Percentiles rank a stretch among this genome's conserved stretches.
Conservation (phyloP, 129 eudicot genomes). For the Deinandra increscens region DNA sequence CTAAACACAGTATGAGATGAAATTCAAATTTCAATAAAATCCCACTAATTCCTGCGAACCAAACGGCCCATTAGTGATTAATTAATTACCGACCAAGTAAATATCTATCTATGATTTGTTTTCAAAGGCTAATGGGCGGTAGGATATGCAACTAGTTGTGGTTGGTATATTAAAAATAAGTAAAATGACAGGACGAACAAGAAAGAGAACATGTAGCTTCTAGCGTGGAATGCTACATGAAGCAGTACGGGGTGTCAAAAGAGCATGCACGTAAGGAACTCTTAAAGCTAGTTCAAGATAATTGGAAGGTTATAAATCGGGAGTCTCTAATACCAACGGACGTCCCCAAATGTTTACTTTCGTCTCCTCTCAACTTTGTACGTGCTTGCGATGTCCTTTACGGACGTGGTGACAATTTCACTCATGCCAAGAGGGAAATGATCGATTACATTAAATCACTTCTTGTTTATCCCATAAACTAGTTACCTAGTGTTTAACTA, state of each 20-base stretch:
- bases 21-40: no score
- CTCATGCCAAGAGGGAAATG: slow-evolving; percentile 22
- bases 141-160: no score
- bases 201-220: slow-evolving; percentile 35
- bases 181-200: slow-evolving; percentile 42
- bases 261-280: slow-evolving; percentile 26
- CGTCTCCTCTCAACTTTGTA: slow-evolving; percentile 26
- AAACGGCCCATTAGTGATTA: no score
- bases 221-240: slow-evolving; percentile 49
- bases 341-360: slow-evolving; percentile 26
- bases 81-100: no score
- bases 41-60: no score
- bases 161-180: no score
- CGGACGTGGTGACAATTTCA: slow-evolving; percentile 34
- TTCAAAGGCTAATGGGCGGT: no score
- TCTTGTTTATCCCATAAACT: slow-evolving; percentile 36
- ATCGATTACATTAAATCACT: slow-evolving; percentile 26
- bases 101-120: no score
- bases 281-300: slow-evolving; percentile 28
- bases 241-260: slow-evolving; percentile 34
- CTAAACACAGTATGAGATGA: no score
- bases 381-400: slow-evolving; percentile 38
- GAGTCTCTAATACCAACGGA: slow-evolving; percentile 30
- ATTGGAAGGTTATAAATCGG: slow-evolving; percentile 54
- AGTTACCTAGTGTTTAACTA: no score